Evolutionary conservation across 2,329 filamentous ascomycete genomes (phyloP).

Genomic region (Tolypocladium pustulatum): DNA sequence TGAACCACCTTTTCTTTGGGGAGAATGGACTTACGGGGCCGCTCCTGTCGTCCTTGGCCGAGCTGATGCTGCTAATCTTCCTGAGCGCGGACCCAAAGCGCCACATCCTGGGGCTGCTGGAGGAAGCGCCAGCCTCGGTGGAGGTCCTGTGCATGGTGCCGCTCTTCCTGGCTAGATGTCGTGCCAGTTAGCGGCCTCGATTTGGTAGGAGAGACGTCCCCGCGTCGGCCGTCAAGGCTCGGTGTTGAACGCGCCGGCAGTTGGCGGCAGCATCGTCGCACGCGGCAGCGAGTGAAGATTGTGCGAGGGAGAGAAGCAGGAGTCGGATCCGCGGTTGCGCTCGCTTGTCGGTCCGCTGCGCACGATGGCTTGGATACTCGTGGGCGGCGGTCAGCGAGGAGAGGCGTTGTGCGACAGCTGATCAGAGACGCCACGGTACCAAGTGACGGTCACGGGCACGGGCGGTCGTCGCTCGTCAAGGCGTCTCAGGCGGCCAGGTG

Average conservation of each 20-base stretch:
- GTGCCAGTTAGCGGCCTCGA: neutral
- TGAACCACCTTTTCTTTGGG: neutral
- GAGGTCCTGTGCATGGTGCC: constrained; percentile 15
- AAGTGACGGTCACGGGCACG: neutral
- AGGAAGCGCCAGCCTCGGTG: constrained; percentile 14
- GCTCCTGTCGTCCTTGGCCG: constrained; percentile 9
- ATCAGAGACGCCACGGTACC: neutral
- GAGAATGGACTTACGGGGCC: constrained; percentile 5
- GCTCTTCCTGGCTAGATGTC: constrained; percentile 7
- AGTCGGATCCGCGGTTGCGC: neutral
- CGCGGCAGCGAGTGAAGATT: neutral
- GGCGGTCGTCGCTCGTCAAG: neutral
- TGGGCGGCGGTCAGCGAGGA: neutral
- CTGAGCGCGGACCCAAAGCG: constrained; percentile 10
- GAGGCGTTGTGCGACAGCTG: neutral
- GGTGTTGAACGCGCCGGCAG: neutral
- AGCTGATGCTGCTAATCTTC: constrained; percentile 10
- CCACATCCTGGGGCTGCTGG: constrained; percentile 10
- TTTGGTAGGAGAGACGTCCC: constrained; percentile 1
- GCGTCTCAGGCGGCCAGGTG: neutral
- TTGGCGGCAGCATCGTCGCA: neutral
- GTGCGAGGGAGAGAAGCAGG: neutral
- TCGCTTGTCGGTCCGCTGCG: neutral
- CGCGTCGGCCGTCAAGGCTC: neutral
- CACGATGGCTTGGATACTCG: neutral